phyloP scores from a whole-genome alignment of 75 land plant genomes.

The Pseudotsuga menziesii region DNA sequence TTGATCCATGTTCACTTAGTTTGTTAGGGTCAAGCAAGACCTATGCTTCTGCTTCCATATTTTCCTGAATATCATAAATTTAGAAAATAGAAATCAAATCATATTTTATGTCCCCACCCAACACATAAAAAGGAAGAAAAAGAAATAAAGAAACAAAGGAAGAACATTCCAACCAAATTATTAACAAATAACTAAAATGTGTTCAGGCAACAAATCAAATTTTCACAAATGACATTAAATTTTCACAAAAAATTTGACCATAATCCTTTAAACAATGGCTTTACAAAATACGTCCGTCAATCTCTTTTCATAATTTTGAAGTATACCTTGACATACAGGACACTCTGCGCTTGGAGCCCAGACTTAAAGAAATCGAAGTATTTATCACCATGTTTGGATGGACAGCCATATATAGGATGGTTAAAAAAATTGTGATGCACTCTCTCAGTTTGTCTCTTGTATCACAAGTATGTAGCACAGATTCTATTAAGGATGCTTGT shows the following conservation, averaged over 20 bases:
- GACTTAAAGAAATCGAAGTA: slow-evolving; percentile 82
- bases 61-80: slow-evolving; percentile 40
- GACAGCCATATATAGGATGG: slow-evolving; percentile 68
- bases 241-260: too few species aligned
- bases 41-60: slow-evolving; percentile 54
- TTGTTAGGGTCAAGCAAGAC: slow-evolving; percentile 25
- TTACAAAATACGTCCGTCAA: too few species aligned
- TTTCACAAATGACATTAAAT: too few species aligned
- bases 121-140: background rate
- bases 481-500: slow-evolving; percentile 60
- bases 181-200: background rate
- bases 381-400: slow-evolving; percentile 68
- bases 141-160: background rate
- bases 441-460: slow-evolving; percentile 53
- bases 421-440: slow-evolving; percentile 64
- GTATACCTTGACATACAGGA: slow-evolving; percentile 78
- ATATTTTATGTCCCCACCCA: background rate
- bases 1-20: slow-evolving; percentile 88
- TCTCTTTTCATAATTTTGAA: background rate
- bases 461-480: slow-evolving; percentile 60
- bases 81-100: background rate
- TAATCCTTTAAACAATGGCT: too few species aligned
- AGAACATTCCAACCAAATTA: background rate
- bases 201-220: background rate
- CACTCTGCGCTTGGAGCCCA: slow-evolving; percentile 87